Evolutionary conservation across 257 asterid species (phyloP).

Genomic region (Solanum chiquidenum): DNA sequence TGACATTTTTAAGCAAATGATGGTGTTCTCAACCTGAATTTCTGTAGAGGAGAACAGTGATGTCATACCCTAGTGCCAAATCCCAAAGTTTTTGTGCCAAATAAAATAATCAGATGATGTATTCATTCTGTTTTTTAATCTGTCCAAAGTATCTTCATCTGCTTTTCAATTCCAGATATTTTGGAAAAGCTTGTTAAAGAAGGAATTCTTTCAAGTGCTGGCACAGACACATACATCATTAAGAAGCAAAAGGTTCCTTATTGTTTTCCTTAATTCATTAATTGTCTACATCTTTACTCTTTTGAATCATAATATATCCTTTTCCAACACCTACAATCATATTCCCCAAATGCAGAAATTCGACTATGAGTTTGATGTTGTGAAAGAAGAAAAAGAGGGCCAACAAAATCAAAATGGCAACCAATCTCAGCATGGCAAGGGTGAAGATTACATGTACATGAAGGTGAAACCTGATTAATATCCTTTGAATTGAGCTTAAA

Average conservation of each 20-base stretch:
- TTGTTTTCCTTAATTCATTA: neutral
- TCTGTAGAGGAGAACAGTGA: constrained; percentile 3
- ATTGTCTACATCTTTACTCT: neutral
- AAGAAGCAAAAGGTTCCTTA: constrained; percentile 48
- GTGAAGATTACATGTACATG: constrained; percentile 63
- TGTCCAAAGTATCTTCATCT: neutral
- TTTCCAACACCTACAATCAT: neutral
- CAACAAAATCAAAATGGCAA: constrained; percentile 14
- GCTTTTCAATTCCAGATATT: constrained; percentile 20
- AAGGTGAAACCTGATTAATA: constrained; percentile 35
- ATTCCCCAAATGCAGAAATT: constrained; percentile 21
- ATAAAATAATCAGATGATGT: neutral
- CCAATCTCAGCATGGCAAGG: constrained; percentile 13
- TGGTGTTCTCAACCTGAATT: neutral
- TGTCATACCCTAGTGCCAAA: neutral
- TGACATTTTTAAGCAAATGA: constrained; percentile 12
- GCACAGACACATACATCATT: constrained; percentile 44
- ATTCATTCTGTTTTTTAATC: neutral
- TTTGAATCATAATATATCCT: neutral
- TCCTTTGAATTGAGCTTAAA: neutral
- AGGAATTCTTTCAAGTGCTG: constrained; percentile 44
- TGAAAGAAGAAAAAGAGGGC: constrained; percentile 61
- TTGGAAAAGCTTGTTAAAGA: constrained; percentile 66
- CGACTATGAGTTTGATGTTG: constrained; percentile 68
- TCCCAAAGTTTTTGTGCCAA: neutral